Base-by-base conservation (phyloP, 1,139 yeast genomes). In the Magnusiomyces fungicola region DNA sequence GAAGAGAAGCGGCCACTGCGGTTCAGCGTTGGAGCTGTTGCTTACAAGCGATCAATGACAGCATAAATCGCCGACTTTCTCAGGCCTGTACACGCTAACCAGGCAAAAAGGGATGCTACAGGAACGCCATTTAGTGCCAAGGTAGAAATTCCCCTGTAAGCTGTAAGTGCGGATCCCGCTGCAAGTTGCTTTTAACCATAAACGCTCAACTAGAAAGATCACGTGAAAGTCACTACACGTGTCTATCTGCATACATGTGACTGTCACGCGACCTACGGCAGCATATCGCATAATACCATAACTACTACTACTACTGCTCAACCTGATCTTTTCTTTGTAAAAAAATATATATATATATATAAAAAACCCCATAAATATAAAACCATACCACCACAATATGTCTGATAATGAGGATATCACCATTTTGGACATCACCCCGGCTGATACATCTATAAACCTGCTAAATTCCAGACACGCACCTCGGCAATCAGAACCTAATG, bases 361-460 rank as follows among this genome's bases (percentile, higher is more conserved):
- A 27, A 27, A 7, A 12, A 27, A 7, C 7, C 10, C 30, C 7
- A 27, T 27, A 27, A 27, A 7, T 7, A 27, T 27, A 12, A 12
- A 7, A 27, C 7, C 30, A 27, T 7, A 27, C 7, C 7, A 27
- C 30, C 7, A 7, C 7, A 34, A 19, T 14, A 34, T 34, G 38
- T 34, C 38, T 16, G 48, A 46, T 14, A 33, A 25, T 27, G 45
- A 22, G n/a, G 46, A 47, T 23, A 32, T 46, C 2, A 33, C 43
- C 16, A 41, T 46, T 23, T 22, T 46, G 30, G 24, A 41, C 36
- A 45, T 46, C n/a, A 5, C 47, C 6, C 34, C 43, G 2, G 40
- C 46, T 4, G 38, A 34, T 14, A 24, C 32, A 21, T 39, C 3
- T 3, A 39, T n/a, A 39, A 16, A 3, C 16, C 18, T 39, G 22